These are phyloP conservation scores for Graphilbum fragrans DNA, from an alignment of 2,329 filamentous ascomycete species.

Conservation along the genomic window DNA sequence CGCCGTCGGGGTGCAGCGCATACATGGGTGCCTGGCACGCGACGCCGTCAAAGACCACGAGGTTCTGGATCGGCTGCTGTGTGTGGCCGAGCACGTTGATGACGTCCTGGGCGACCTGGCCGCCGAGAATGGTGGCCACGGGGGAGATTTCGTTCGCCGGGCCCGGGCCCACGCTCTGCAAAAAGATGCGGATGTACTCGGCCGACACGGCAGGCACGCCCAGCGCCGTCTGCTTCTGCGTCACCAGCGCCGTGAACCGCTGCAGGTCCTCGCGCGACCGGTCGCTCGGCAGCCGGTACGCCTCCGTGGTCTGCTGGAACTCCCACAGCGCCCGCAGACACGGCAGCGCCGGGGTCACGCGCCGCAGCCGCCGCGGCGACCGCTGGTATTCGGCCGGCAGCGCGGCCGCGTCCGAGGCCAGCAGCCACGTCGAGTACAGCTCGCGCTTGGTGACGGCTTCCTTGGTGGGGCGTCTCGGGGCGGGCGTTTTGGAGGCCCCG, in stretches of 20 bases:
- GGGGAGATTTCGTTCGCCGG: slow-evolving; percentile 61
- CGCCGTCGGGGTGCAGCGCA: slow-evolving; percentile 58
- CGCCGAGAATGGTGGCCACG: slow-evolving; percentile 79
- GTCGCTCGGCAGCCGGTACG: slow-evolving; percentile 25
- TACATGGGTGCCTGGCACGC: slow-evolving; percentile 69
- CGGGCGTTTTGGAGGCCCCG: neutral
- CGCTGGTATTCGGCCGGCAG: slow-evolving; percentile 59
- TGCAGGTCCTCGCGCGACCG: slow-evolving; percentile 54
- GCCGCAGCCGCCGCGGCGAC: slow-evolving; percentile 55
- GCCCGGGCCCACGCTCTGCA: slow-evolving; percentile 62
- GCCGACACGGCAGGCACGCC: slow-evolving; percentile 56
- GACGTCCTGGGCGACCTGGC: slow-evolving; percentile 85
- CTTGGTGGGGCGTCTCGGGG: neutral
- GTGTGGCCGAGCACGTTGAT: slow-evolving; percentile 88
- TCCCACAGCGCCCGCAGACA: slow-evolving; percentile 87
- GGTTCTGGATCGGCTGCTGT: slow-evolving; percentile 93
- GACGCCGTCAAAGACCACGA: slow-evolving; percentile 83
- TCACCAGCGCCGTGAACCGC: slow-evolving; percentile 65
- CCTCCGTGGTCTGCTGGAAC: slow-evolving; percentile 51
- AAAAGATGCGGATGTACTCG: slow-evolving; percentile 68
- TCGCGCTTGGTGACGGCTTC: slow-evolving; percentile 91
- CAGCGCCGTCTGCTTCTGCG: slow-evolving; percentile 64
- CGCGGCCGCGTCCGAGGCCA: slow-evolving; percentile 66
- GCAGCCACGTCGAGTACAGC: slow-evolving; percentile 73
- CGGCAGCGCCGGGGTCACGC: slow-evolving; percentile 73